Evolutionary conservation across 306 rosid genomes (phyloP).

Genomic region (Datisca glomerata): DNA sequence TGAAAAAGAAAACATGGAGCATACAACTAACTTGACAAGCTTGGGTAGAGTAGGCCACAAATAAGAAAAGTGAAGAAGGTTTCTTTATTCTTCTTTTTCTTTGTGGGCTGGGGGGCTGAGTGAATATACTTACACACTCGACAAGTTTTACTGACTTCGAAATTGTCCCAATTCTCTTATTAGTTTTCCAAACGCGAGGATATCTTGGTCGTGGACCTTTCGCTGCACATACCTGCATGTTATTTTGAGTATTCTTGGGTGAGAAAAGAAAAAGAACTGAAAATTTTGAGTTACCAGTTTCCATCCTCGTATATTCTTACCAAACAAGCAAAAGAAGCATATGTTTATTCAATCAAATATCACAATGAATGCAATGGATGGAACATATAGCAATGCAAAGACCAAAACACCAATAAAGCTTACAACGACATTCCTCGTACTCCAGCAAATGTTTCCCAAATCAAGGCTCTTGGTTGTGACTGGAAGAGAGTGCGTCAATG

Average conservation of each 20-base stretch:
- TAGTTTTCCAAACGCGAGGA: constrained; percentile 88
- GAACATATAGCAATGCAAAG: too few relatives aligned
- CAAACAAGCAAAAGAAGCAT: not conserved
- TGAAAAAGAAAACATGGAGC: too few relatives aligned
- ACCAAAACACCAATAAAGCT: constrained; percentile 14
- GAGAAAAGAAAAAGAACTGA: not conserved
- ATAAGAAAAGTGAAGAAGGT: too few relatives aligned
- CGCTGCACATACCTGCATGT: constrained; percentile 62
- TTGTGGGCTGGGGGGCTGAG: not conserved
- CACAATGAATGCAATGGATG: not conserved
- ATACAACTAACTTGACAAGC: too few relatives aligned
- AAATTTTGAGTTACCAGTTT: not conserved
- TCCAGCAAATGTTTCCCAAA: constrained; percentile 18
- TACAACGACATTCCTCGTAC: constrained; percentile 44
- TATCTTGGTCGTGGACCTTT: constrained; percentile 92
- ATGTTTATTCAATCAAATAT: not conserved
- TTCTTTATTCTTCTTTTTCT: too few relatives aligned
- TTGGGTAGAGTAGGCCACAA: too few relatives aligned
- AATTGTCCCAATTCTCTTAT: constrained; percentile 62
- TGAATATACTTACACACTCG: constrained; percentile 44
- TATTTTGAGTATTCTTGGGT: not conserved
- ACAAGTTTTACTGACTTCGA: constrained; percentile 79
- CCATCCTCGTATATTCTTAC: not conserved
- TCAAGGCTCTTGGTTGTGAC: constrained; percentile 27
- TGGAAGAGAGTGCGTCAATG: constrained; percentile 38